phyloP scores from a whole-genome alignment of 352 stramenopile species.

The Phytopythium cucurbitacearum region DNA sequence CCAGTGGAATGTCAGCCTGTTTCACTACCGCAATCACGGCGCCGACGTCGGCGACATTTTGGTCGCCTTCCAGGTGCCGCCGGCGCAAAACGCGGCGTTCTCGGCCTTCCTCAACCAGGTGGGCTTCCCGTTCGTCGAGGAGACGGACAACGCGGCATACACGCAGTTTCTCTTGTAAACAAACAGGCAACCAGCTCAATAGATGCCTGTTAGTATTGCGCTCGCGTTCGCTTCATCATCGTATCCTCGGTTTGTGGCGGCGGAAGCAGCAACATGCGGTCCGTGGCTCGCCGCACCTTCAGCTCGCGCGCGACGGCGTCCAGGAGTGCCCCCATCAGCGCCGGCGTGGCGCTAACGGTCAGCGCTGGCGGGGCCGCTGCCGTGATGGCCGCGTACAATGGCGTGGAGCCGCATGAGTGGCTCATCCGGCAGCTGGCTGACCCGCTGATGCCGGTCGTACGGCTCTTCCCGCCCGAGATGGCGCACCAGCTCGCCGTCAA shows the following conservation, averaged over 20 bases:
- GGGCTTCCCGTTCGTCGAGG: conserved; percentile 76
- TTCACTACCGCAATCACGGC: conserved; percentile 99
- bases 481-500: conserved; percentile 85
- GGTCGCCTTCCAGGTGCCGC: conserved; percentile 93
- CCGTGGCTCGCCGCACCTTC: conserved; percentile 6
- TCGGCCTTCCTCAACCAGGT: conserved; percentile 58
- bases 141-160: conserved; percentile 83
- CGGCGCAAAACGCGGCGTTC: conserved; percentile 51
- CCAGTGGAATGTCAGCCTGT: conserved; percentile 97
- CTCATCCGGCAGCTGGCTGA: conserved; percentile 63
- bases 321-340: conserved; percentile 13
- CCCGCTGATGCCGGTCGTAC: conserved; percentile 77
- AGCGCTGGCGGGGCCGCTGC: conserved; percentile 47
- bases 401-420: conserved; percentile 73
- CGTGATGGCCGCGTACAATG: conserved; percentile 55
- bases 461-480: conserved; percentile 80
- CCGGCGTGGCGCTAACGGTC: conserved; percentile 31
- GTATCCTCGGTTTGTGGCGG: no score
- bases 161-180: conserved; percentile 73
- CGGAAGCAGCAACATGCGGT: no score
- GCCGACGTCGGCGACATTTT: conserved; percentile 97
- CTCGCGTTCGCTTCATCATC: no score
- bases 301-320: conserved; percentile 6
- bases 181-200: neutral
- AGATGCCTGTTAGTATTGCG: neutral